Evolutionary conservation across 2,329 filamentous ascomycete genomes (phyloP).

Genomic region (Oidium heveae): DNA sequence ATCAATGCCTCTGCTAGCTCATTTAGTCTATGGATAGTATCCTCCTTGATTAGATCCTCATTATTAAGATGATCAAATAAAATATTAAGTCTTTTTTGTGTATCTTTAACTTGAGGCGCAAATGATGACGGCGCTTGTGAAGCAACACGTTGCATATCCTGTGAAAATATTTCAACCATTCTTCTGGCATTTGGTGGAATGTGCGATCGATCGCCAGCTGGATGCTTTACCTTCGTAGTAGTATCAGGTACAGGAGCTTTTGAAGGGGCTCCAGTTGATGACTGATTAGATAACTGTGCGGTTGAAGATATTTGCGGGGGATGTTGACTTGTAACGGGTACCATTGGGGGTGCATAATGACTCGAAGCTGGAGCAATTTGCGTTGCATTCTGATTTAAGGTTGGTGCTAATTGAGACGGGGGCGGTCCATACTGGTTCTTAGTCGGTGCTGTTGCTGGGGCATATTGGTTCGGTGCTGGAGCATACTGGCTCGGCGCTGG

Average conservation of each 20-base stretch:
- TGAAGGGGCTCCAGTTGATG: slow-evolving; percentile 19
- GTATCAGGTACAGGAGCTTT: slow-evolving; percentile 18
- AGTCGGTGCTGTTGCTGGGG: slow-evolving; percentile 16
- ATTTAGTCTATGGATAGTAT: slow-evolving; percentile 44
- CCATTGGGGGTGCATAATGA: no score
- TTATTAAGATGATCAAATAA: slow-evolving; percentile 98
- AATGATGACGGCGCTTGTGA: slow-evolving; percentile 66
- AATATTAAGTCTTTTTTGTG: slow-evolving; percentile 73
- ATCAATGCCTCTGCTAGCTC: slow-evolving; percentile 41
- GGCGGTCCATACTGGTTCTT: slow-evolving; percentile 8
- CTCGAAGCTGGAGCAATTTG: slow-evolving; percentile 32
- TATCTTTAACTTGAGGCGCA: slow-evolving; percentile 73
- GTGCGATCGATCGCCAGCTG: slow-evolving; percentile 70
- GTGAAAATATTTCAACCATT: slow-evolving; percentile 56
- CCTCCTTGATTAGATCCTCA: slow-evolving; percentile 61
- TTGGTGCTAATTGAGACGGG: slow-evolving; percentile 13
- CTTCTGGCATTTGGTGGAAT: slow-evolving; percentile 54
- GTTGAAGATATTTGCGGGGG: not conserved
- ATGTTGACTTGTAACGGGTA: no score
- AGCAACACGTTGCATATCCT: slow-evolving; percentile 75
- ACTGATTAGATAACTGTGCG: slow-evolving; percentile 17
- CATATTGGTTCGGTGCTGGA: slow-evolving; percentile 28
- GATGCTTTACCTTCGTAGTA: slow-evolving; percentile 39
- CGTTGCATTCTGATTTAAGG: slow-evolving; percentile 8
- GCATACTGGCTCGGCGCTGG: no score